Evolutionary conservation across 768 basidiomycete genomes (phyloP).

Genomic region (Hericium rajendrae): DNA sequence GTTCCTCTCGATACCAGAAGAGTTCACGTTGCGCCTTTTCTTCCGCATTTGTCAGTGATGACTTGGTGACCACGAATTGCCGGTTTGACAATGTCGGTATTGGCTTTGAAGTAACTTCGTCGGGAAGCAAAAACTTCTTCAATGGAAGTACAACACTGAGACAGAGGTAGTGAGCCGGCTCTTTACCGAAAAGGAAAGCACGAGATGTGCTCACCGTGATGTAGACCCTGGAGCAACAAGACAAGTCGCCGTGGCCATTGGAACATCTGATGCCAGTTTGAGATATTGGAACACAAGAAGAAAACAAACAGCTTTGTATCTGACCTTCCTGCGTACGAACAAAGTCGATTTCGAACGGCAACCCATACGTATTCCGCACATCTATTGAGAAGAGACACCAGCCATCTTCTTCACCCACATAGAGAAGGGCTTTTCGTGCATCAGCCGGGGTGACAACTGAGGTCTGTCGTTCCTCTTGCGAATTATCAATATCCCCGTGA

Average conservation of each 20-base stretch:
- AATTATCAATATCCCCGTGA: slow-evolving; percentile 10
- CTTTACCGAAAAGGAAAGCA: neutral
- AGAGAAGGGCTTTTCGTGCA: slow-evolving; percentile 23
- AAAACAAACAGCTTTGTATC: neutral
- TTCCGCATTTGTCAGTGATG: slow-evolving; percentile 48
- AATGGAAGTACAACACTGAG: slow-evolving; percentile 61
- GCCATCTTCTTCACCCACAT: slow-evolving; percentile 40
- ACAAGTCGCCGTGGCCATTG: slow-evolving; percentile 35
- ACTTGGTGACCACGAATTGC: slow-evolving; percentile 84
- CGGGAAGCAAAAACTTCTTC: slow-evolving; percentile 54
- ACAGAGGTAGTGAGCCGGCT: slow-evolving; percentile 1
- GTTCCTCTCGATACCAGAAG: slow-evolving; percentile 94
- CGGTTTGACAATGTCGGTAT: slow-evolving; percentile 83
- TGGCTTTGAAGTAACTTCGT: slow-evolving; percentile 46
- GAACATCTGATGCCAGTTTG: slow-evolving; percentile 24
- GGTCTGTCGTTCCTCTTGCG: neutral
- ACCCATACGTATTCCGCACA: slow-evolving; percentile 85
- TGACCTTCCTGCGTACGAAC: slow-evolving; percentile 55
- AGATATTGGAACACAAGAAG: neutral
- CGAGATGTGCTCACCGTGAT: slow-evolving; percentile 43
- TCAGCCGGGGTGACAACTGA: slow-evolving; percentile 1
- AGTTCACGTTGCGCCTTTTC: slow-evolving; percentile 62
- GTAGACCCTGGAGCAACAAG: slow-evolving; percentile 85
- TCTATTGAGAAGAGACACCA: slow-evolving; percentile 88
- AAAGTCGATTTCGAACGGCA: slow-evolving; percentile 85